Conservation (phyloP, 331 rosid genomes). For the Quercus tomentella region DNA sequence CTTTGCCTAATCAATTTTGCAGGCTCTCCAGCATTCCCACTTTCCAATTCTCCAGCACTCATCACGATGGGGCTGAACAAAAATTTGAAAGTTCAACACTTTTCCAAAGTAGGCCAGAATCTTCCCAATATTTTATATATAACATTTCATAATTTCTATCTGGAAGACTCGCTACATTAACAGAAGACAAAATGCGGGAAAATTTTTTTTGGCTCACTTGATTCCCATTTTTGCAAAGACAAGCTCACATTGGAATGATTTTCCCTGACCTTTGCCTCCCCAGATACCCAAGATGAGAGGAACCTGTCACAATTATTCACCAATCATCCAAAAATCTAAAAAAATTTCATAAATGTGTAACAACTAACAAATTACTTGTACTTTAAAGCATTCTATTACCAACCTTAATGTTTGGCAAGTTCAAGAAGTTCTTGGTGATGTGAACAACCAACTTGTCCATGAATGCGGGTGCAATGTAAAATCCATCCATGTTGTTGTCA, state of each 20-base stretch:
- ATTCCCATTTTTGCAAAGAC: conserved; percentile 63
- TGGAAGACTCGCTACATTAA: not conserved
- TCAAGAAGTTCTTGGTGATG: conserved; percentile 52
- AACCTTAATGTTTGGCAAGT: conserved; percentile 55
- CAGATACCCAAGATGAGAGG: conserved; percentile 58
- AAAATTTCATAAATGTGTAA: not conserved
- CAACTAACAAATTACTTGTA: not conserved
- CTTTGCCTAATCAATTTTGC: conserved; percentile 56
- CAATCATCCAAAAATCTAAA: not conserved
- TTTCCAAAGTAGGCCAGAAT: not conserved
- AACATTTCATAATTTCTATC: not conserved
- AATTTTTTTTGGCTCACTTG: conserved; percentile 25
- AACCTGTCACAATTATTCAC: conserved; percentile 23
- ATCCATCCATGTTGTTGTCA: conserved; percentile 50
- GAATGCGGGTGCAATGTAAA: conserved; percentile 56
- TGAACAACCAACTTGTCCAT: conserved; percentile 57
- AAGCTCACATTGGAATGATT: conserved; percentile 61
- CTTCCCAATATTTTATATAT: not conserved
- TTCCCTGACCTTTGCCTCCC: conserved; percentile 73
- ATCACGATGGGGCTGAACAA: conserved; percentile 46
- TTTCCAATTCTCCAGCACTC: conserved; percentile 65
- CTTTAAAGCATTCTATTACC: not conserved
- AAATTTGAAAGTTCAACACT: not conserved
- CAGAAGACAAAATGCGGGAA: not conserved
- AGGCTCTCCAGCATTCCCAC: conserved; percentile 65